Evolutionary conservation across 2,329 filamentous ascomycete species (phyloP).

Genomic region (Trichoderma breve): DNA sequence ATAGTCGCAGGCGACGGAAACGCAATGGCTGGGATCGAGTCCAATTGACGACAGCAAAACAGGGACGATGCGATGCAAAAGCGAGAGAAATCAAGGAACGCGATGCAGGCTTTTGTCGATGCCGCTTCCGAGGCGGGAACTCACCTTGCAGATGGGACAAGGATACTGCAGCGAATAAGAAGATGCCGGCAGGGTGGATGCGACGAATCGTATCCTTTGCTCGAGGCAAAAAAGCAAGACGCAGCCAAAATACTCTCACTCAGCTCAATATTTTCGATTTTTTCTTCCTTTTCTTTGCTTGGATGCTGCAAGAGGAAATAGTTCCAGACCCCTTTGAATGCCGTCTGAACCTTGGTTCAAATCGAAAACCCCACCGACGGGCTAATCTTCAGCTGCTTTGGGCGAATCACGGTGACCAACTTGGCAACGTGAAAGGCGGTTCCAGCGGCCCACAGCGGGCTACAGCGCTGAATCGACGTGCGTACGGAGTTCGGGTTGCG

Average conservation of each 20-base stretch:
- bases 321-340: neutral
- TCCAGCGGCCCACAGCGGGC: conserved; percentile 10
- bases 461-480: neutral
- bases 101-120: neutral
- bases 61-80: neutral
- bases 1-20: neutral
- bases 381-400: conserved; percentile 20
- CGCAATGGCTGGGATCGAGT: neutral
- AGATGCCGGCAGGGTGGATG: conserved; percentile 1
- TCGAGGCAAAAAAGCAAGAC: neutral
- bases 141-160: conserved; percentile 1
- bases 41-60: neutral
- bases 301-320: conserved; percentile 7
- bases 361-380: neutral
- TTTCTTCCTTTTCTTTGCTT: neutral
- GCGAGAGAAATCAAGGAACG: neutral
- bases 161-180: neutral
- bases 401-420: conserved; percentile 28
- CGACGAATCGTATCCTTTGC: neutral
- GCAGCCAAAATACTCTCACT: neutral
- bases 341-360: neutral
- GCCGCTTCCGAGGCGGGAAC: neutral
- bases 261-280: neutral
- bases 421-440: conserved; percentile 27
- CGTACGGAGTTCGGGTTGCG: neutral